Percentiles rank a stretch among this genome's conserved stretches.
Conservation (phyloP, 2,329 filamentous ascomycete species). For the Elsinoe batatas region DNA sequence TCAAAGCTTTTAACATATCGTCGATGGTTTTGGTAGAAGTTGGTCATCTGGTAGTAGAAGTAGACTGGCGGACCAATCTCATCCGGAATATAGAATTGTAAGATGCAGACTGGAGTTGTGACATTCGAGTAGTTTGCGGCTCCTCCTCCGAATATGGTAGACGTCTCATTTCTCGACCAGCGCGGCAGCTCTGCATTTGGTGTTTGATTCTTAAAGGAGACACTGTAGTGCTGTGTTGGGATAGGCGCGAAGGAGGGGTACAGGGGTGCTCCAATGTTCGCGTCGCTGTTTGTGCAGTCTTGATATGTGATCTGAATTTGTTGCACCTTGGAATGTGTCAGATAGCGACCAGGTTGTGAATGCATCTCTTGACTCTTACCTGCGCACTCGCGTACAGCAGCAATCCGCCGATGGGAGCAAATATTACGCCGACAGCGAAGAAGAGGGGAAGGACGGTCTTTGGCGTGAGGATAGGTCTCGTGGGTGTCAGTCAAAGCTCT, state of each 20-base stretch:
- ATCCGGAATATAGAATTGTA: conserved; percentile 72
- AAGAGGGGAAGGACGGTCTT: conserved; percentile 89
- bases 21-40: conserved; percentile 98
- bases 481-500: conserved; percentile 30
- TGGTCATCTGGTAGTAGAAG: conserved; percentile 90
- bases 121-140: conserved; percentile 17
- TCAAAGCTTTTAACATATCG: conserved; percentile 89
- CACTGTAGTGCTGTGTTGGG: conserved; percentile 47
- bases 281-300: conserved; percentile 48
- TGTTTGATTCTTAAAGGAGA: conserved; percentile 56
- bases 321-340: conserved; percentile 54
- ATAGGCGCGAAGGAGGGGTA: conserved; percentile 39
- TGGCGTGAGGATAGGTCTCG: conserved; percentile 82
- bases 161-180: conserved; percentile 20
- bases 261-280: conserved; percentile 36
- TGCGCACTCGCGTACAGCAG: conserved; percentile 76
- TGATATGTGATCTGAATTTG: conserved; percentile 90
- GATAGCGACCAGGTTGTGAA: background rate
- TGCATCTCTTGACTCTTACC: conserved; percentile 35
- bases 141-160: conserved; percentile 20
- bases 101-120: conserved; percentile 50
- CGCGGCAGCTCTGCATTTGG: conserved; percentile 19
- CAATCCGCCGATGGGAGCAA: conserved; percentile 82
- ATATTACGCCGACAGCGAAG: conserved; percentile 82
- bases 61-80: conserved; percentile 71